Evolutionary conservation across 768 basidiomycete species (phyloP), one percentile per base, ranked within the genome.

Genomic region (Lyophyllum semitale): DNA sequence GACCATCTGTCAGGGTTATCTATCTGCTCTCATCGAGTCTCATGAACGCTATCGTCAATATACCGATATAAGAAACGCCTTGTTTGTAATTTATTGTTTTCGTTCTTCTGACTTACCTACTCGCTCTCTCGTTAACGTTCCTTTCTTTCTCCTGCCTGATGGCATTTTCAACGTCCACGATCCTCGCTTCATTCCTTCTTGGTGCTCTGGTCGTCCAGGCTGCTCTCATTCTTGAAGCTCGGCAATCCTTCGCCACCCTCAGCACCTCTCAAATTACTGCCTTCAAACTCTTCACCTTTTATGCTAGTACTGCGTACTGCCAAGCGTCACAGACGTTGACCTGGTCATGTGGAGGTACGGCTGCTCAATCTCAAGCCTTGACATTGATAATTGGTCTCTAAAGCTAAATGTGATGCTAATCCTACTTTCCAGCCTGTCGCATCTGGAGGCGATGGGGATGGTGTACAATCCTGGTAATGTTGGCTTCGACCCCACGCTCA

Each of bases 381-480:
- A n/a, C n/a, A n/a, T n/a, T n/a, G 2, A 42, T 41, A 12, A 48
- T 12, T 30, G 30, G n/a, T 26, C 2, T 22, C 15, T 22, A 13
- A 3, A 81, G 82, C 65, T 0, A 77, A 76, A 46, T 84, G 82
- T 56, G 58, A 69, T 15, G 76, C 77, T 7, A 82, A 80, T 53
- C 67, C 80, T 1, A 66, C 59, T 5, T 84, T 84, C 64, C 59
- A 71, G 9, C 80, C 81, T 9, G 65, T 77, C 11, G 79, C 77
- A 9, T 76, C 81, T 8, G 81, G 81, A 8, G 82, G 82, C 0
- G 72, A 83, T 57, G 79, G 77, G 6, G 59, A 72, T 23, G 61
- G 30, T 8, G 60, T 71, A 15, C 80, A 82, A 59, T 75, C 71
- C 44, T 82, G 81, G 67, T 68, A 59, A n/a, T 57, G 66, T 68